Percentiles rank a stretch among this genome's conserved stretches.
These are phyloP conservation scores for Strobilomyces dryophilus DNA, from an alignment of 768 basidiomycete genomes.

Conservation along the genomic window DNA sequence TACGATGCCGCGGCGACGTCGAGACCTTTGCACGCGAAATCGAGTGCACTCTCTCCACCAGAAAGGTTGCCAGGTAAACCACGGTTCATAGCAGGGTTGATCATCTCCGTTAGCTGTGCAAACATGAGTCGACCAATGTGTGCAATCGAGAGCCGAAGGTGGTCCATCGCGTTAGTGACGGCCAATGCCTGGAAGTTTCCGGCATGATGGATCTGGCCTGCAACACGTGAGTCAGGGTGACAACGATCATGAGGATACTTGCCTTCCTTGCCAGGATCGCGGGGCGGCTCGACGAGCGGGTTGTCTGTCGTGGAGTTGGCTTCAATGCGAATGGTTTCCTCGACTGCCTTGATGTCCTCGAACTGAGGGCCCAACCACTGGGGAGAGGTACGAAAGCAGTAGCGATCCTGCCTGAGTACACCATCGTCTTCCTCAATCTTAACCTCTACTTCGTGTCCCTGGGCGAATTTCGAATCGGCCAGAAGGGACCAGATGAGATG, in stretches of 20 bases:
- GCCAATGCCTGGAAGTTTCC: conserved; percentile 91
- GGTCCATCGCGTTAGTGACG: conserved; percentile 85
- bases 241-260: not conserved
- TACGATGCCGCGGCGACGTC: conserved; percentile 85
- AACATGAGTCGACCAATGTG: conserved; percentile 71
- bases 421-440: conserved; percentile 71
- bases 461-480: conserved; percentile 63
- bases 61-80: conserved; percentile 79
- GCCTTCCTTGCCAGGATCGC: conserved; percentile 43
- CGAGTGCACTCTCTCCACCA: conserved; percentile 73
- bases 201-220: conserved; percentile 66
- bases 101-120: conserved; percentile 53
- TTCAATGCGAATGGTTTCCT: conserved; percentile 64
- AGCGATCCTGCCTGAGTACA: conserved; percentile 73
- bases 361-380: conserved; percentile 87
- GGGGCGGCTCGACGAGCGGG: conserved; percentile 77
- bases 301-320: conserved; percentile 91
- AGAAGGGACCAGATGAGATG: conserved; percentile 66
- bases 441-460: conserved; percentile 69
- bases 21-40: conserved; percentile 81
- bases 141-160: conserved; percentile 69
- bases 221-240: not conserved
- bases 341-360: conserved; percentile 68
- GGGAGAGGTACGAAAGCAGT: conserved; percentile 61
- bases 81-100: conserved; percentile 62